Percentiles rank a stretch among this genome's conserved stretches.
Evolutionary conservation across 768 basidiomycete genomes (phyloP).

Genomic region (Xerocomellus amylosporus): DNA sequence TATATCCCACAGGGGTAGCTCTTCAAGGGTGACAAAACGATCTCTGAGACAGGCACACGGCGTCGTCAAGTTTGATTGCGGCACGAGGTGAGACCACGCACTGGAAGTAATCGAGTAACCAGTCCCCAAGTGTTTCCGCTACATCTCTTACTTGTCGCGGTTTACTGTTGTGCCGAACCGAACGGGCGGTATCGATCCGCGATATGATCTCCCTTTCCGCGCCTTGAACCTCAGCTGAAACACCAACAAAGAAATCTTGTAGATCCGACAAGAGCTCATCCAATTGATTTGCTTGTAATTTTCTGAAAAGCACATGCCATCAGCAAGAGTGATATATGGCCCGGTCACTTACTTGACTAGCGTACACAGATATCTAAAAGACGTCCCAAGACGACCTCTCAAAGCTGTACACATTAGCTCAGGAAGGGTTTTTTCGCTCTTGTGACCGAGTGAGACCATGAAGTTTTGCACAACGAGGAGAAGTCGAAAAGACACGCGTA

Average conservation of each 20-base stretch:
- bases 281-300: constrained; percentile 38
- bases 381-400: constrained; percentile 41
- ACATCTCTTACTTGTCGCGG: constrained; percentile 16
- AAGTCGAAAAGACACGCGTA: constrained; percentile 50
- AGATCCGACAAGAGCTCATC: constrained; percentile 41
- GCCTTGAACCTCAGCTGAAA: constrained; percentile 33
- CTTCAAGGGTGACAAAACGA: constrained; percentile 47
- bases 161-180: constrained; percentile 18
- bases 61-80: not conserved
- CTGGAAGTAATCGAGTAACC: constrained; percentile 53
- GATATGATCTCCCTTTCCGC: constrained; percentile 35
- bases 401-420: constrained; percentile 47
- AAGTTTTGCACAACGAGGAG: constrained; percentile 43
- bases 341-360: constrained; percentile 44
- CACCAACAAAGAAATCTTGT: constrained; percentile 35
- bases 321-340: constrained; percentile 12
- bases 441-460: constrained; percentile 44
- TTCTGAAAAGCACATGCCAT: constrained; percentile 29
- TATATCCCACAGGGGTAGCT: constrained; percentile 57
- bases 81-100: constrained; percentile 26
- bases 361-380: constrained; percentile 45
- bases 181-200: constrained; percentile 21
- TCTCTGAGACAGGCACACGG: constrained; percentile 32
- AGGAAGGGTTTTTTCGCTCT: constrained; percentile 31
- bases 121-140: constrained; percentile 39